Conservation (phyloP, 2,329 filamentous ascomycete species). For the Neonectria punicea region DNA sequence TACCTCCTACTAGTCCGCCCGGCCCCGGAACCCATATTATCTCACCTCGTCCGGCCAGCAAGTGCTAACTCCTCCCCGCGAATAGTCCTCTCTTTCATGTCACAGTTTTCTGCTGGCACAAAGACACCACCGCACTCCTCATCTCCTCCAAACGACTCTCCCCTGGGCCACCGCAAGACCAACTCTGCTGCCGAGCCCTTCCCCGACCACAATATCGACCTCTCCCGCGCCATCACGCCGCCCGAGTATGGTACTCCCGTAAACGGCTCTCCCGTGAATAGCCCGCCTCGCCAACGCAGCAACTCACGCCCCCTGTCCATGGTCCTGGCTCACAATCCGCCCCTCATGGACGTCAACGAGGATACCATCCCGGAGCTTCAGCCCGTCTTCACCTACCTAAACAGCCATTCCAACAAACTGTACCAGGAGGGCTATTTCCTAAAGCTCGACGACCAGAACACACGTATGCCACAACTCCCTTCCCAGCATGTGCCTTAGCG, state of each 20-base stretch:
- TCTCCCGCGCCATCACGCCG: slow-evolving; percentile 52
- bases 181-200: slow-evolving; percentile 47
- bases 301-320: slow-evolving; percentile 83
- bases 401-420: slow-evolving; percentile 94
- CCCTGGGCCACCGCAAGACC: slow-evolving; percentile 46
- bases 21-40: slow-evolving; percentile 37
- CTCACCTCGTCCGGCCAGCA: slow-evolving; percentile 37
- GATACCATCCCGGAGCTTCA: slow-evolving; percentile 93
- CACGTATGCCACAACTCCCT: slow-evolving; percentile 66
- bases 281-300: slow-evolving; percentile 57
- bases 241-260: slow-evolving; percentile 57
- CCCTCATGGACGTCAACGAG: slow-evolving; percentile 83
- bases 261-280: slow-evolving; percentile 56
- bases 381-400: slow-evolving; percentile 93
- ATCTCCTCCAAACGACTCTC: slow-evolving; percentile 54
- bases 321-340: slow-evolving; percentile 85
- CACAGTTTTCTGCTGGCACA: slow-evolving; percentile 72
- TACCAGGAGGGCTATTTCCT: slow-evolving; percentile 99
- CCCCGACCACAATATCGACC: slow-evolving; percentile 50
- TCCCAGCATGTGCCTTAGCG: slow-evolving; percentile 25
- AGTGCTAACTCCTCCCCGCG: slow-evolving; percentile 37
- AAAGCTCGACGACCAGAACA: slow-evolving; percentile 94
- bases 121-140: slow-evolving; percentile 58
- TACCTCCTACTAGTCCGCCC: slow-evolving; percentile 4
- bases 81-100: slow-evolving; percentile 89